Evolutionary conservation across 306 rosid species (phyloP).

Genomic region (Dalbergia oliveri): DNA sequence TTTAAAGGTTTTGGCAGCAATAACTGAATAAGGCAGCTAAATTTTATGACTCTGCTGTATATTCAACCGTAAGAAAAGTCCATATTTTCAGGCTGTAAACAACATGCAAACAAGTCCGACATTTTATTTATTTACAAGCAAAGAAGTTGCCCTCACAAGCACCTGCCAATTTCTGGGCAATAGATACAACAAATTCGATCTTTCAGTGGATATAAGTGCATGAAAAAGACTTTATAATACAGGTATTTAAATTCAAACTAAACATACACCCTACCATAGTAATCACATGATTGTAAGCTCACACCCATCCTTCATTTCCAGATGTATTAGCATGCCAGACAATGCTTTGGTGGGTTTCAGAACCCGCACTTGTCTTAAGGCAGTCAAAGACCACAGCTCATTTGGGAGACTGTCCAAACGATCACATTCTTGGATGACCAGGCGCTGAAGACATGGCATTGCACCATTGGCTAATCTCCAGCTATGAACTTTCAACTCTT

Average conservation of each 20-base stretch:
- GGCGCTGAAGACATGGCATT: slow-evolving; percentile 16
- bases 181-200: no score
- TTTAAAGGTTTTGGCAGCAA: no score
- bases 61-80: no score
- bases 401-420: slow-evolving; percentile 3
- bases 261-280: no score
- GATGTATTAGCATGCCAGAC: neutral
- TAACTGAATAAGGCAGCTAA: no score
- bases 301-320: slow-evolving; percentile 15
- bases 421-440: accelerated
- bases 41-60: no score
- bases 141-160: no score
- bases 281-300: neutral
- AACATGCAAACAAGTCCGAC: no score
- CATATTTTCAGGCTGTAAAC: no score
- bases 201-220: neutral
- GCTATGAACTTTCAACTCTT: neutral
- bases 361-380: slow-evolving; percentile 24
- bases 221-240: neutral
- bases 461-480: slow-evolving; percentile 40
- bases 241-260: neutral
- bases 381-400: slow-evolving; percentile 39
- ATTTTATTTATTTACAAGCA: no score
- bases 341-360: neutral
- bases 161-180: no score